Evolutionary conservation across 73 alveolate species (phyloP).

Genomic region (Paramecium sexaurelia): DNA sequence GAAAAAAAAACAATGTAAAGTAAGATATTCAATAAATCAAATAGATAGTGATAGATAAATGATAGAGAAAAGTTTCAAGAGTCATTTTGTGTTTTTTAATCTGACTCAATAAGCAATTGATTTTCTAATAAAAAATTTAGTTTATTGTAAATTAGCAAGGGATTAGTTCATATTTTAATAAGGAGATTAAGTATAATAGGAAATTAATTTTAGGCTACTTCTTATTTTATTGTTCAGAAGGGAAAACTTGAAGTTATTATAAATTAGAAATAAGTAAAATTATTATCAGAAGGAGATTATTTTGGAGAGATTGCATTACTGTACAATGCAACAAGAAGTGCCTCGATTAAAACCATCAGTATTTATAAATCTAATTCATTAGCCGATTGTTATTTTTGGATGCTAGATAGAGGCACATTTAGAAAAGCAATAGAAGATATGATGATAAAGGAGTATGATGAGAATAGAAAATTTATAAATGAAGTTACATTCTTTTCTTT

Average conservation of each 20-base stretch:
- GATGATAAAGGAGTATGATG: slow-evolving; percentile 71
- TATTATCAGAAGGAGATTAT: slow-evolving; percentile 79
- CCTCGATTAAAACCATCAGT: slow-evolving; percentile 84
- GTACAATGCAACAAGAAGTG: slow-evolving; percentile 96
- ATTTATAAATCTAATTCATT: background rate
- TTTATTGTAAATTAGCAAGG: background rate
- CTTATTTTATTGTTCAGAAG: background rate
- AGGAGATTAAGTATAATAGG: slow-evolving; percentile 43
- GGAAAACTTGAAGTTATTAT: background rate
- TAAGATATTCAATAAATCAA: background rate
- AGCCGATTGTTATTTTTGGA: slow-evolving; percentile 88
- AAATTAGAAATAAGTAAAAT: background rate
- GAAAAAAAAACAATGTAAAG: background rate
- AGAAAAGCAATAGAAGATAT: slow-evolving; percentile 85
- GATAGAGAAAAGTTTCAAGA: slow-evolving; percentile 23
- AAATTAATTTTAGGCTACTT: background rate
- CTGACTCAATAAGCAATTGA: background rate
- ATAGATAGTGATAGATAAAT: background rate
- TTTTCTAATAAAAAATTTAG: background rate
- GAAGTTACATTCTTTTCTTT: slow-evolving; percentile 56
- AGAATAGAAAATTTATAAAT: slow-evolving; percentile 62
- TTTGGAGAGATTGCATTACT: slow-evolving; percentile 98
- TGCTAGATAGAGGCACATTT: slow-evolving; percentile 89
- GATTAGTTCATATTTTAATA: slow-evolving; percentile 15
- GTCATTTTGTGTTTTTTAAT: slow-evolving; percentile 46